A percentile compares a stretch with the other conserved stretches of the same genome.
Conservation (phyloP, 257 asterid species). For the Solanum medicagineum region DNA sequence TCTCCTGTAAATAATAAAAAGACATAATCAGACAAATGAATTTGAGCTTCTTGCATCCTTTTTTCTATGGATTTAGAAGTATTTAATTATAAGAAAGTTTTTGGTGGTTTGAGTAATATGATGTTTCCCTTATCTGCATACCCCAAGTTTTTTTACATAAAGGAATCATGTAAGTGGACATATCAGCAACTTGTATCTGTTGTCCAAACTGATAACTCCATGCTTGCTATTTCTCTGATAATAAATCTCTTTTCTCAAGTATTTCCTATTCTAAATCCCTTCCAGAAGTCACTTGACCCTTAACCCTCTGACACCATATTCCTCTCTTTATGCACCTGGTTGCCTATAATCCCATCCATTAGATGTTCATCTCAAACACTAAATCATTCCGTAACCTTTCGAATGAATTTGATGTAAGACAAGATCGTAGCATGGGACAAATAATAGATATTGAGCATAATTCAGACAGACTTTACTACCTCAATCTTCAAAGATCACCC, state of each 20-base stretch:
- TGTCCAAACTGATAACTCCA: background rate
- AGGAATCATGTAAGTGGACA: background rate
- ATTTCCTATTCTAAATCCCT: background rate
- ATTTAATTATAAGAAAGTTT: background rate
- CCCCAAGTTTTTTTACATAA: background rate
- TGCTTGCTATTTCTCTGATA: background rate
- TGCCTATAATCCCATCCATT: background rate
- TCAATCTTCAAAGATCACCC: background rate
- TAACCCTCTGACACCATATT: background rate
- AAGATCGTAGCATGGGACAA: background rate
- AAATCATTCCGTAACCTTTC: background rate
- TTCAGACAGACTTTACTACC: background rate
- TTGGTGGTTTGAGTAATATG: background rate
- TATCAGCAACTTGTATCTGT: background rate
- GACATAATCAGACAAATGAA: slow-evolving; percentile 4
- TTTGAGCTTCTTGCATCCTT: background rate
- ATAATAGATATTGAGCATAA: background rate
- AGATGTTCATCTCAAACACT: background rate
- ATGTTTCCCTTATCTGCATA: background rate
- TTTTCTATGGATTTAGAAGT: background rate
- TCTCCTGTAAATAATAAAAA: slow-evolving; percentile 35
- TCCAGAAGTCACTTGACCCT: background rate
- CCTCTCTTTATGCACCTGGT: background rate
- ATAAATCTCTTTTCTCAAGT: background rate
- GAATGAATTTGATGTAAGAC: background rate